Evolutionary conservation across 1,284 basidiomycete species (phyloP).

Genomic region (Microstroma glucosiphilum): DNA sequence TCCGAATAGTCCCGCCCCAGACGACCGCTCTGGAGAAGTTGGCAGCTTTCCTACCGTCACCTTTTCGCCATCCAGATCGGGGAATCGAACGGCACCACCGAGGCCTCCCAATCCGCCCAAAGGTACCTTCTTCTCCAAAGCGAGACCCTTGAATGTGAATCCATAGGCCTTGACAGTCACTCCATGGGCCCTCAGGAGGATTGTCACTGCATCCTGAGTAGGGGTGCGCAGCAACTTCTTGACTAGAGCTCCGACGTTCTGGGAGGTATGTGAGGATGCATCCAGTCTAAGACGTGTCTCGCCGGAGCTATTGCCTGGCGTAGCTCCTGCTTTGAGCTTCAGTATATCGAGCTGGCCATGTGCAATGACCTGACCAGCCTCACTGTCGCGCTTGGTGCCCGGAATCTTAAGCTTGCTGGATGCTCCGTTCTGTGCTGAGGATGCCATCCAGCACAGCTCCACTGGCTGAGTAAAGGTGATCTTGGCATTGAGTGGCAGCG

Average conservation of each 20-base stretch:
- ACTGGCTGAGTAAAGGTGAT: conserved; percentile 3
- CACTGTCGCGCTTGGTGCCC: background rate
- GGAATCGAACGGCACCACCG: conserved; percentile 19
- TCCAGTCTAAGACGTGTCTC: background rate
- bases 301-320: conserved; percentile 5
- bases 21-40: too few species aligned
- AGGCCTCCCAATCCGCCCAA: conserved; percentile 25
- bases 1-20: too few species aligned
- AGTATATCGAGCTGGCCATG: background rate
- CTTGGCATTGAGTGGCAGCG: conserved; percentile 11
- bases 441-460: background rate
- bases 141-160: conserved; percentile 27
- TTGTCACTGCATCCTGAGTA: background rate
- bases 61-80: background rate
- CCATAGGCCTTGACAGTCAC: conserved; percentile 34
- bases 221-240: conserved; percentile 8
- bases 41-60: too few species aligned
- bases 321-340: background rate
- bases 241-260: conserved; percentile 2
- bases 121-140: conserved; percentile 24
- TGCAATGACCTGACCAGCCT: background rate
- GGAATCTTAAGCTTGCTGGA: background rate
- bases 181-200: conserved; percentile 12
- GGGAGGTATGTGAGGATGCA: background rate
- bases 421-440: background rate